Conservation (phyloP, 495 filamentous ascomycete species). For the Filosporella fistucella region DNA sequence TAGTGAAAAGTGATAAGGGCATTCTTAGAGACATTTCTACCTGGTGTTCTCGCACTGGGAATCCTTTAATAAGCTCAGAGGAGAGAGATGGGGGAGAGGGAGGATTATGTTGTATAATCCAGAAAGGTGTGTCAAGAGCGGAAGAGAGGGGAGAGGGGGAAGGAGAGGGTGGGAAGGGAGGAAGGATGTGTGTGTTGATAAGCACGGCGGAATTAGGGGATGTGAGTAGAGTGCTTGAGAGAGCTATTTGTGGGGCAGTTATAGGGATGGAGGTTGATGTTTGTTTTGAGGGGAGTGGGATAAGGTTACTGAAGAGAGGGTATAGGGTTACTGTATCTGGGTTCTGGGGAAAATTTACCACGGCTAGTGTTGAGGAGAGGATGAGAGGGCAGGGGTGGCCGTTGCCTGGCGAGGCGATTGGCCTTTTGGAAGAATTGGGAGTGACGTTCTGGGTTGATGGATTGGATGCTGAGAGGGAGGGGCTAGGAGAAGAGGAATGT, state of each 20-base stretch:
- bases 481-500: slow-evolving; percentile 6
- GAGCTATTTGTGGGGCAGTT: not conserved
- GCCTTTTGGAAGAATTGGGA: slow-evolving; percentile 7
- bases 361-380: not conserved
- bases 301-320: not conserved
- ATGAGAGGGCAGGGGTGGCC: slow-evolving; percentile 6
- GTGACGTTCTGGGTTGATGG: slow-evolving; percentile 4
- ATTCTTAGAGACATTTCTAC: slow-evolving; percentile 5
- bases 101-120: slow-evolving; percentile 1
- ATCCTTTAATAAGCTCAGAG: slow-evolving; percentile 1
- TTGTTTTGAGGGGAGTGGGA: not conserved
- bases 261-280: slow-evolving; percentile 8
- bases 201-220: slow-evolving; percentile 4
- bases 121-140: not conserved
- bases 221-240: not conserved
- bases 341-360: not conserved
- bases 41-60: not conserved
- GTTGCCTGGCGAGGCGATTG: slow-evolving; percentile 1
- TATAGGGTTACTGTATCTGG: not conserved
- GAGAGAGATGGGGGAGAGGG: not conserved
- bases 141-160: not conserved
- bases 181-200: slow-evolving; percentile 2
- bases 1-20: slow-evolving; percentile 1
- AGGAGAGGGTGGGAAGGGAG: not conserved
- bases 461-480: not conserved